phyloP scores from a whole-genome alignment of 768 basidiomycete species.

The Obba rivulosa region DNA sequence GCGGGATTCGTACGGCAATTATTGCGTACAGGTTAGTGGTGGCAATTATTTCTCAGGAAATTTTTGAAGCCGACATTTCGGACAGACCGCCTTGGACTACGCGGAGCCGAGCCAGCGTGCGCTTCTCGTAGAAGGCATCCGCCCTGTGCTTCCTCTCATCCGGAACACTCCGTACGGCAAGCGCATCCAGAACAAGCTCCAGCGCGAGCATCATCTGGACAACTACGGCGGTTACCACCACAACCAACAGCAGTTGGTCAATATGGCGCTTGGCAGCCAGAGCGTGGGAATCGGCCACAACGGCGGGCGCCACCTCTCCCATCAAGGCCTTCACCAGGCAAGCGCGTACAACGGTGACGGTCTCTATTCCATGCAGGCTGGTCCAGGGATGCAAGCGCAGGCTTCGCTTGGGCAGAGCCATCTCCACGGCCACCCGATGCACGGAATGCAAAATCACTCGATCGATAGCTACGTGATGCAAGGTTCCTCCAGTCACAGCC shows the following conservation, averaged over 20 bases:
- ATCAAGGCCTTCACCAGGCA: slow-evolving; percentile 40
- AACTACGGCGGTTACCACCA: slow-evolving; percentile 53
- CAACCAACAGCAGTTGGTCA: slow-evolving; percentile 54
- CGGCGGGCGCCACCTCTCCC: slow-evolving; percentile 50
- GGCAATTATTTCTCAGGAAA: slow-evolving; percentile 7
- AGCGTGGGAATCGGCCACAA: slow-evolving; percentile 38
- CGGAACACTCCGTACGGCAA: slow-evolving; percentile 99
- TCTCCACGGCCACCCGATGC: slow-evolving; percentile 42
- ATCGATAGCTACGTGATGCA: slow-evolving; percentile 83
- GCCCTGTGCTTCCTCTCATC: slow-evolving; percentile 96
- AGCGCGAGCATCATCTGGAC: slow-evolving; percentile 84
- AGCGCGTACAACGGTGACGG: slow-evolving; percentile 57
- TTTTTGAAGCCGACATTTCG: slow-evolving; percentile 17
- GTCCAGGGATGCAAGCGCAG: slow-evolving; percentile 54
- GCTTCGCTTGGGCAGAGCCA: slow-evolving; percentile 18
- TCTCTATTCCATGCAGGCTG: slow-evolving; percentile 54
- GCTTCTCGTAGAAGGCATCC: slow-evolving; percentile 92
- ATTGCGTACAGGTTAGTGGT: slow-evolving; percentile 75
- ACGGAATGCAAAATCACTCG: slow-evolving; percentile 55
- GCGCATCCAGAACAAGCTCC: slow-evolving; percentile 97
- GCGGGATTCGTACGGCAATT: slow-evolving; percentile 95
- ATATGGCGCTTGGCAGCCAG: slow-evolving; percentile 53
- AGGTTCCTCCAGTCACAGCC: slow-evolving; percentile 61
- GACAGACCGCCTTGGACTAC: slow-evolving; percentile 92
- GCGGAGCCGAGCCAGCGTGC: slow-evolving; percentile 92